These are phyloP conservation scores for Jamesozyma spencerorum DNA, from an alignment of 805 yeast genomes.

Conservation along the genomic window DNA sequence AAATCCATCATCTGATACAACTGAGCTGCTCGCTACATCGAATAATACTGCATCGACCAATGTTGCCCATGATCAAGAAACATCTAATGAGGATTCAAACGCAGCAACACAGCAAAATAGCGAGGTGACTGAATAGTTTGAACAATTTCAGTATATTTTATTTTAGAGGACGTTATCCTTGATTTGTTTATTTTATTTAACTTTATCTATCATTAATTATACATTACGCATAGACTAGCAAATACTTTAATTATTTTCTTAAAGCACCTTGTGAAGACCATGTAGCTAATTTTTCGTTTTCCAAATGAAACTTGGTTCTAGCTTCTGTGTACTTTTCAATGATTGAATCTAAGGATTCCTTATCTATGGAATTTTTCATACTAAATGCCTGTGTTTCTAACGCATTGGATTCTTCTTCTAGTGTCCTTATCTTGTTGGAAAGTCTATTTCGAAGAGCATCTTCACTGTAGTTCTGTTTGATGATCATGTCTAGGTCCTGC, in stretches of 20 bases:
- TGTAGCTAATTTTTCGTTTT: constrained; percentile 40
- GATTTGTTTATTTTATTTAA: no score
- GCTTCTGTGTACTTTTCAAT: constrained; percentile 34
- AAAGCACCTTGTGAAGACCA: constrained; percentile 28
- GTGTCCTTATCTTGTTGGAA: constrained; percentile 24
- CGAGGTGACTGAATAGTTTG: no score
- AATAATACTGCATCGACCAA: not conserved
- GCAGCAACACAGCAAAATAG: no score
- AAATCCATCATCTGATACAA: not conserved
- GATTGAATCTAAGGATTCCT: constrained; percentile 32
- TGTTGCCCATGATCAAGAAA: no score
- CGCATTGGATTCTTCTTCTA: constrained; percentile 20
- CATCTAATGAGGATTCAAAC: no score
- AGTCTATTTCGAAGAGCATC: constrained; percentile 29
- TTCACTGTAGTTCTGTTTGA: constrained; percentile 34
- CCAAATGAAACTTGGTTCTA: constrained; percentile 36
- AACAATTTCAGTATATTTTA: no score
- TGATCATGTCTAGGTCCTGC: constrained; percentile 30
- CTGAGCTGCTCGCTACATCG: not conserved
- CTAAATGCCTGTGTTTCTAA: constrained; percentile 8
- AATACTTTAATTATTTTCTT: constrained; percentile 4
- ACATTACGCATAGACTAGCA: no score
- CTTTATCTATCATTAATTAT: no score
- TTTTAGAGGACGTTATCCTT: no score
- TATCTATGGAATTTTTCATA: constrained; percentile 8